These are phyloP conservation scores for Ceratocystis albifundus DNA, from an alignment of 2,329 filamentous ascomycete genomes.

Conservation along the genomic window DNA sequence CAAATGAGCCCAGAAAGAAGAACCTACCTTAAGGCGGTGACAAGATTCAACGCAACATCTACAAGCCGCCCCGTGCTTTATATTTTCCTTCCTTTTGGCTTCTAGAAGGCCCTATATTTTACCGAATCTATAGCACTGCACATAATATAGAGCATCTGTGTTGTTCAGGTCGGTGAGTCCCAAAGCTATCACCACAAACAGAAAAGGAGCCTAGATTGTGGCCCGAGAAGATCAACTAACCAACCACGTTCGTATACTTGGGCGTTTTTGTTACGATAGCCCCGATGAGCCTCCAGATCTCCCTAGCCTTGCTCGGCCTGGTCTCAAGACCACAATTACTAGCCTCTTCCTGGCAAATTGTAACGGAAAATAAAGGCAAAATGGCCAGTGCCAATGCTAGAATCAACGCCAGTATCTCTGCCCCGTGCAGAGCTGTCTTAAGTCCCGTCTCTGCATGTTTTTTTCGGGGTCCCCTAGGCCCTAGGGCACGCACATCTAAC, in stretches of 20 bases:
- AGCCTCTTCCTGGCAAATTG: neutral
- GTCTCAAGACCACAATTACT: neutral
- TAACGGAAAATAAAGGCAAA: neutral
- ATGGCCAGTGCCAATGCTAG: neutral
- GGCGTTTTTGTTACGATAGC: neutral
- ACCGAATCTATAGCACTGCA: neutral
- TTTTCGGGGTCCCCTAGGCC: constrained; percentile 6
- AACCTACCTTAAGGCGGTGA: neutral
- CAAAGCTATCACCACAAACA: neutral
- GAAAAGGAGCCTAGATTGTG: neutral
- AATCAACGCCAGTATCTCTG: neutral
- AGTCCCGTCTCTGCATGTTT: neutral
- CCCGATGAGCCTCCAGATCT: neutral
- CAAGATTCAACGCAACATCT: neutral
- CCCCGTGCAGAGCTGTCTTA: neutral
- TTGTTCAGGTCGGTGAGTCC: neutral
- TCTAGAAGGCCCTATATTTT: neutral
- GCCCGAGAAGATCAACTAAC: neutral
- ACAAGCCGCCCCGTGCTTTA: neutral
- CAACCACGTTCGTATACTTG: no score
- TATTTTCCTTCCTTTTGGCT: constrained; percentile 20
- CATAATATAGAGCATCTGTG: neutral
- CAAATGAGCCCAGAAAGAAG: neutral
- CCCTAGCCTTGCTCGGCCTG: neutral
- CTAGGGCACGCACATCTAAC: neutral